Evolutionary conservation across 2,329 filamentous ascomycete species (phyloP).

Genomic region (Sphaerulina vaccinii): DNA sequence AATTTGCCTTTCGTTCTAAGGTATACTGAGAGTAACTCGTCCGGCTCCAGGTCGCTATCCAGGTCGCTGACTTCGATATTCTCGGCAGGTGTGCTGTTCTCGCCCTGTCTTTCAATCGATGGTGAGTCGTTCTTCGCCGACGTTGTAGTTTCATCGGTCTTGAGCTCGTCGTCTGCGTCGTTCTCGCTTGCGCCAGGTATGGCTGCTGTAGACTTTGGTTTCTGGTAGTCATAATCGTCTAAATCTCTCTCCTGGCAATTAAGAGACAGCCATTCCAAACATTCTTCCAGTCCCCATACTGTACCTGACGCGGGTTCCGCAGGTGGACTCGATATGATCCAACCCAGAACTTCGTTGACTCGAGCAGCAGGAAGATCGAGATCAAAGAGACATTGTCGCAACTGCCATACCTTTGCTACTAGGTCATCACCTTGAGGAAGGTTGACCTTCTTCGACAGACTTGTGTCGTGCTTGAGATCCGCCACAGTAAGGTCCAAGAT

Average conservation of each 20-base stretch:
- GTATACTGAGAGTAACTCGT: constrained; percentile 66
- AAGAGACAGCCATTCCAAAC: constrained; percentile 85
- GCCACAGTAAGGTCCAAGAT: constrained; percentile 71
- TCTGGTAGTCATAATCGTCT: constrained; percentile 36
- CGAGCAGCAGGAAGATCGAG: constrained; percentile 66
- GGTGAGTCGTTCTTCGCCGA: background rate
- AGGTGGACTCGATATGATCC: constrained; percentile 63
- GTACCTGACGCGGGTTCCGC: constrained; percentile 44
- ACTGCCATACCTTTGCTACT: constrained; percentile 76
- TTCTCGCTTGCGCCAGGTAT: constrained; percentile 10
- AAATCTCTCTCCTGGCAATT: constrained; percentile 55
- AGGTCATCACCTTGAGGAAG: constrained; percentile 71
- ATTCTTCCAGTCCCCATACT: constrained; percentile 79
- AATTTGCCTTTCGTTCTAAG: constrained; percentile 65
- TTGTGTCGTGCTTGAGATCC: constrained; percentile 45
- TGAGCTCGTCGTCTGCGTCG: constrained; percentile 11
- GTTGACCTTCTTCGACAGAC: constrained; percentile 50
- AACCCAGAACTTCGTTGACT: constrained; percentile 59
- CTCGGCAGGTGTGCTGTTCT: constrained; percentile 5
- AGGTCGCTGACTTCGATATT: constrained; percentile 49
- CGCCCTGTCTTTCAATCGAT: background rate
- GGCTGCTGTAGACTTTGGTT: constrained; percentile 22
- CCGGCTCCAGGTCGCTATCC: constrained; percentile 51
- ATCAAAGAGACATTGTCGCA: constrained; percentile 69
- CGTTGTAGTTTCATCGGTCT: background rate